Base-by-base conservation (phyloP, 805 yeast genomes). In the Grigorovia transvaalensis region DNA sequence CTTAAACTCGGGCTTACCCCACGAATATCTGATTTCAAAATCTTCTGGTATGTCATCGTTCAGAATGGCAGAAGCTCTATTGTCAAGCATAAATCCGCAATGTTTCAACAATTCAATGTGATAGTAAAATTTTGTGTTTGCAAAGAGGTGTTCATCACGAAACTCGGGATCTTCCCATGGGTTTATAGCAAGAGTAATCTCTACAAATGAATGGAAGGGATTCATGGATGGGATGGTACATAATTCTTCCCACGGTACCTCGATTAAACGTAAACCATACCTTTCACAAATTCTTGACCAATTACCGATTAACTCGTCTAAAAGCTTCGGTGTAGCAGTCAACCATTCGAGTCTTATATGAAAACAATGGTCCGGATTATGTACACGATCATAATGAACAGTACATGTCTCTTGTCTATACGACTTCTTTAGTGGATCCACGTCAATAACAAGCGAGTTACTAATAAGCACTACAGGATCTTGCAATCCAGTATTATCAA, bases 261-360 rank as follows among this genome's bases (percentile, higher is more conserved):
- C 97, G 18, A 90, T 93, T 19, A 85, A 65, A 49, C 74, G 75
- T 54, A 93, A 73, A 0, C 96, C 97, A 61, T 87, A 88, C 51
- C 95, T 68, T 53, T 88, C 96, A 59, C 96, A 88, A 47, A 84
- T 72, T 51, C 96, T 76, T 0, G 88, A 79, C 87, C 97, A 85
- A 47, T 80, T 76, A 45, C 75, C 80, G 45, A 89, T 74, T 12
- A 85, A 73, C 57, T 89, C 95, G 53, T 89, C 96, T 48, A 88
- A 80, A 35, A 87, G 71, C 62, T 85, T 86, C 1, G 95, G 85
- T 0, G 98, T 88, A 0, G 96, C 82, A 54, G 85, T 88, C 35
- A 91, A 70, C 99, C 99, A 93, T 64, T 93, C 97, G 13, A 91
- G 66, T 47, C 96, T 74, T 35, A 93, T 77, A 62, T 91, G 98